Conservation (phyloP, 768 basidiomycete genomes). For the Ramaria sp. region DNA sequence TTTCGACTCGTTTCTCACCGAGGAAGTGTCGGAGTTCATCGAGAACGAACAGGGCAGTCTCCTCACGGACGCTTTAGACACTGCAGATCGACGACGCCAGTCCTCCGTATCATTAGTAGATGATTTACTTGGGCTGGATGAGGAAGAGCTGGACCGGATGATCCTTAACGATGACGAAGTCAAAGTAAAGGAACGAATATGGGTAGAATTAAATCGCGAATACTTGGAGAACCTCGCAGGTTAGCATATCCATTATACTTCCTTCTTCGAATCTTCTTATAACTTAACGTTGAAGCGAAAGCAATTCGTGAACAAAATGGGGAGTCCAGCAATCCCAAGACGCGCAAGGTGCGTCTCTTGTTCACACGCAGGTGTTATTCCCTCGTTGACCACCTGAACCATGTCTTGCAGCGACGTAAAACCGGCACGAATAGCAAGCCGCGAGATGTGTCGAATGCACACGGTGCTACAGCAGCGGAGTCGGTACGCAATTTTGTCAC, state of each 20-base stretch:
- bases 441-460: constrained; percentile 62
- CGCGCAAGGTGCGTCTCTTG: constrained; percentile 60
- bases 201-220: constrained; percentile 89
- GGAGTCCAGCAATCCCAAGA: constrained; percentile 34
- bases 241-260: constrained; percentile 24
- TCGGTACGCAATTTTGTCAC: constrained; percentile 69
- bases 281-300: constrained; percentile 56
- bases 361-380: constrained; percentile 17
- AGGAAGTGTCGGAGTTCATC: constrained; percentile 63
- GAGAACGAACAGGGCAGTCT: constrained; percentile 48
- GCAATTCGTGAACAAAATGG: constrained; percentile 35
- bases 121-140: constrained; percentile 72
- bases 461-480: constrained; percentile 64
- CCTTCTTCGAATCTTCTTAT: constrained; percentile 15
- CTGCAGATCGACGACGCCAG: constrained; percentile 53
- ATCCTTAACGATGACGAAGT: constrained; percentile 73
- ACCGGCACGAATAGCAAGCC: constrained; percentile 40
- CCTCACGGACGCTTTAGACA: constrained; percentile 52
- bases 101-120: constrained; percentile 37
- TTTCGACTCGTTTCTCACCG: constrained; percentile 49
- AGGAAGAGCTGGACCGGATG: constrained; percentile 80
- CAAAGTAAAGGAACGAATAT: constrained; percentile 78
- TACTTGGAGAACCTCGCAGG: constrained; percentile 84
- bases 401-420: constrained; percentile 52
- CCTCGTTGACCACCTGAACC: constrained; percentile 1